Base-by-base conservation (phyloP, 352 stramenopile genomes). In the Phytophthora citrophthora region DNA sequence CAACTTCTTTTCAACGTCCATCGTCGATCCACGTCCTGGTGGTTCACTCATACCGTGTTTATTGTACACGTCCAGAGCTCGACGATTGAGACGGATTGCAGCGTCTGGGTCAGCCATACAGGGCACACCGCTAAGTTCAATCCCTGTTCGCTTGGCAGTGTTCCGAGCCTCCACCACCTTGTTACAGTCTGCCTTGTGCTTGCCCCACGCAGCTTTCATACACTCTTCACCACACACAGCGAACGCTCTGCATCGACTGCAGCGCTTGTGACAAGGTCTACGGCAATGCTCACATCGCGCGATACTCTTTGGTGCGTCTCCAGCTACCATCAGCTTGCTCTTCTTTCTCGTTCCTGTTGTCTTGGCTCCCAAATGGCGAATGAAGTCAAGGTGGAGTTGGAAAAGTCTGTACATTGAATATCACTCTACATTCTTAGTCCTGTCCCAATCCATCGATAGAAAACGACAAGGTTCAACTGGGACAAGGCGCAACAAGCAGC, bases 131-230 rank as follows among this genome's bases (percentile, higher is more conserved):
- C 52, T 53, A 16, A 57, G 23, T 5, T 13, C 11, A 23, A 5
- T 11, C 6, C 43, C 52, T 1, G 41, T 45, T 29, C 51, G 38
- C 11, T 65, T 15, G 12, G 65, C 16, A 29, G 54, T 10, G 32
- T 74, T 57, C 9, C 39, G 64, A 6, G 56, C 52, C 3, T 41
- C 52, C 38, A 72, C 55, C n/a, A 75, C 24, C 1, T 61, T 58
- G 20, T 66, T 26, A 38, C 73, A 78, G 23, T 76, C 62, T 7
- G 45, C 6, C 36, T 74, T 76, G 56, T 81, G 73, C 13, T 23
- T 51, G 9, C 18, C 15, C 73, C 69, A 81, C 31, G 59, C 39
- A 15, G 26, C 52, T 15, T 18, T 40, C 49, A 72, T 64, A 29
- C 73, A 81, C 29, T 47, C 58, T 24, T 58, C 39, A 6, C 53